Conservation (phyloP, 441 rosid genomes). For the Mallotus repandus region DNA sequence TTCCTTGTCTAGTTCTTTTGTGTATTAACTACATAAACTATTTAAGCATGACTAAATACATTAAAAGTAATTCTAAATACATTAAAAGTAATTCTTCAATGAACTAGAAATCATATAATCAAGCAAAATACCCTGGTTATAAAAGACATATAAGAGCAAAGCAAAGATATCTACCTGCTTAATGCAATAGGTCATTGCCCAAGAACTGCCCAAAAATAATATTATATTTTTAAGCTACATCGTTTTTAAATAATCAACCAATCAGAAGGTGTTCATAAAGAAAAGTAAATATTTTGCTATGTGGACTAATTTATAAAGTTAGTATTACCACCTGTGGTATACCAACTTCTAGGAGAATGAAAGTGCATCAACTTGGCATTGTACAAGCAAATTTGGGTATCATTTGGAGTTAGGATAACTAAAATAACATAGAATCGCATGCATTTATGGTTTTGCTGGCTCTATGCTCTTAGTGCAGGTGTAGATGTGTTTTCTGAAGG, state of each 20-base stretch:
- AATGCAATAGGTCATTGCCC: conserved; percentile 92
- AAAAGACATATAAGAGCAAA: background rate
- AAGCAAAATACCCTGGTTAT: background rate
- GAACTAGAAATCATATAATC: background rate
- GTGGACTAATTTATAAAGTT: background rate
- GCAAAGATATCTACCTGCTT: conserved; percentile 63
- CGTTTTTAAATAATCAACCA: background rate
- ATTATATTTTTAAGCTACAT: background rate
- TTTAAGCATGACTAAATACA: background rate
- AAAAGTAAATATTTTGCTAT: background rate
- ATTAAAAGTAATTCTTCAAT: background rate
- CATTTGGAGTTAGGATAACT: conserved; percentile 16
- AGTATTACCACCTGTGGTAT: conserved; percentile 52
- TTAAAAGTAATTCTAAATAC: background rate
- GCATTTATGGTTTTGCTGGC: background rate
- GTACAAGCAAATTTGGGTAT: conserved; percentile 68
- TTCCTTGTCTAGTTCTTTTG: conserved; percentile 16
- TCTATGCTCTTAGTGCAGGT: background rate
- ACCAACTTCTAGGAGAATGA: conserved; percentile 79
- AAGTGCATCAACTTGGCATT: conserved; percentile 64
- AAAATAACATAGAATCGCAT: background rate
- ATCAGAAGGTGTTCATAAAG: too few relatives aligned
- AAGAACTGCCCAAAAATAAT: conserved; percentile 86
- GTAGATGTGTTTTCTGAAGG: background rate
- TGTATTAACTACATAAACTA: background rate